Percentiles rank a stretch among this genome's conserved stretches.
Evolutionary conservation across 208 protist genomes (phyloP).

Genomic region (Angomonas ambiguus): DNA sequence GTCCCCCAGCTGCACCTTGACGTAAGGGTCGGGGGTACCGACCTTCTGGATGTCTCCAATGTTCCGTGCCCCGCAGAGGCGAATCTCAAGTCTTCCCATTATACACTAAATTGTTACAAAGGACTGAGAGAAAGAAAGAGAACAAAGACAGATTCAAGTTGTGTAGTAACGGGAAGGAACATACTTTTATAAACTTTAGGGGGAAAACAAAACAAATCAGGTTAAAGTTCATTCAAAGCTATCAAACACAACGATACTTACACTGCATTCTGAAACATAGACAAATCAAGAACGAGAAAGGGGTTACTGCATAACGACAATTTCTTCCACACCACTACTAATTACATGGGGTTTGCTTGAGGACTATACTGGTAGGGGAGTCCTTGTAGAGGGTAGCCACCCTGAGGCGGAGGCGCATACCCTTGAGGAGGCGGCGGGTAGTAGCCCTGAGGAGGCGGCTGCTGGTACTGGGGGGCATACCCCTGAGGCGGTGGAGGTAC

Average conservation of each 20-base stretch:
- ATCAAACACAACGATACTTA: too few relatives aligned
- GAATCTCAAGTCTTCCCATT: constrained; percentile 72
- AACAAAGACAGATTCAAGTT: background rate
- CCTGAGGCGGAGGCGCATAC: constrained; percentile 1
- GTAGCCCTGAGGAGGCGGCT: constrained; percentile 13
- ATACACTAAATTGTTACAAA: background rate
- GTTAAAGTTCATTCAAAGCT: too few relatives aligned
- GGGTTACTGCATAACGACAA: too few relatives aligned
- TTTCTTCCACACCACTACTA: too few relatives aligned
- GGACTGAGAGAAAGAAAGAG: background rate
- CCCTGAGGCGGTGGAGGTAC: constrained; percentile 13
- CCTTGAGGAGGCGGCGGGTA: background rate
- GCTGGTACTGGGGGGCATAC: too few relatives aligned
- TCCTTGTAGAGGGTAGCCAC: constrained; percentile 8
- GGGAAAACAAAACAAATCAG: too few relatives aligned
- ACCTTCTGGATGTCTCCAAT: constrained; percentile 50
- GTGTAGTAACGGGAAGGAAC: too few relatives aligned
- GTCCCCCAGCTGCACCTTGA: constrained; percentile 38
- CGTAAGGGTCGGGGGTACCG: constrained; percentile 54
- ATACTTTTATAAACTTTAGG: too few relatives aligned
- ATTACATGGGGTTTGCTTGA: too few relatives aligned
- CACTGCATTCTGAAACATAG: background rate
- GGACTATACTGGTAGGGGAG: too few relatives aligned
- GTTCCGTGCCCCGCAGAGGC: constrained; percentile 59
- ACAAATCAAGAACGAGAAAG: too few relatives aligned